Conservation (phyloP, 192 early-diverging fungal genomes). For the Jimgerdemannia flammicorona region DNA sequence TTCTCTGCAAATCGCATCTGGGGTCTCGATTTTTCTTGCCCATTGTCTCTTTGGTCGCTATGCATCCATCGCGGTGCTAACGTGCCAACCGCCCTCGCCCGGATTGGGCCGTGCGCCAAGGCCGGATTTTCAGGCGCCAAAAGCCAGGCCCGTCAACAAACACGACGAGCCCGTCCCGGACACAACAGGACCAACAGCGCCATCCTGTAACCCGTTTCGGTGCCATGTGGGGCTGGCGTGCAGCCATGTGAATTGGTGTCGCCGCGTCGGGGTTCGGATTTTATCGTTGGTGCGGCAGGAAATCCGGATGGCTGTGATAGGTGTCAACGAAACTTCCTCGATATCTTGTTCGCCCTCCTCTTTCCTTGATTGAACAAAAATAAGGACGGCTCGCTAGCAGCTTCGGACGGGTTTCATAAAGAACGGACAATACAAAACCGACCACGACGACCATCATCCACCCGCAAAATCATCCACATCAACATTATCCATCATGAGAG, state of each 20-base stretch:
- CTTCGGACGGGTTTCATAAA: too few species aligned
- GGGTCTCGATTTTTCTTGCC: too few species aligned
- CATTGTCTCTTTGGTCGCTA: neutral
- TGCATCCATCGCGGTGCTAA: neutral
- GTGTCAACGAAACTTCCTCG: neutral
- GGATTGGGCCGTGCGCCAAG: neutral
- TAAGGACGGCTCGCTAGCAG: too few species aligned
- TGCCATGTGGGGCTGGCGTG: neutral
- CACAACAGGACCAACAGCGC: neutral
- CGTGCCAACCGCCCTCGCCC: neutral
- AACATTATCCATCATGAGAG: neutral
- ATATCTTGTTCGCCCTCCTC: too few species aligned
- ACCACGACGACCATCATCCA: too few species aligned
- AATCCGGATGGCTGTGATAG: neutral
- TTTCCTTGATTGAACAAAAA: too few species aligned
- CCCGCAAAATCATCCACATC: too few species aligned
- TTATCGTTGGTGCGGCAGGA: neutral
- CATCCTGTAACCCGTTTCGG: neutral
- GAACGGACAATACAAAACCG: too few species aligned
- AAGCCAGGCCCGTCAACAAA: neutral
- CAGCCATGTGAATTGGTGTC: neutral
- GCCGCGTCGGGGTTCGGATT: neutral
- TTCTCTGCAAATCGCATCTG: neutral
- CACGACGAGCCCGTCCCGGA: neutral
- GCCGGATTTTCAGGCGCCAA: neutral